Percentiles rank a stretch among this genome's conserved stretches.
Evolutionary conservation across 495 filamentous ascomycete genomes (phyloP).

Genomic region (Neurospora discreta): DNA sequence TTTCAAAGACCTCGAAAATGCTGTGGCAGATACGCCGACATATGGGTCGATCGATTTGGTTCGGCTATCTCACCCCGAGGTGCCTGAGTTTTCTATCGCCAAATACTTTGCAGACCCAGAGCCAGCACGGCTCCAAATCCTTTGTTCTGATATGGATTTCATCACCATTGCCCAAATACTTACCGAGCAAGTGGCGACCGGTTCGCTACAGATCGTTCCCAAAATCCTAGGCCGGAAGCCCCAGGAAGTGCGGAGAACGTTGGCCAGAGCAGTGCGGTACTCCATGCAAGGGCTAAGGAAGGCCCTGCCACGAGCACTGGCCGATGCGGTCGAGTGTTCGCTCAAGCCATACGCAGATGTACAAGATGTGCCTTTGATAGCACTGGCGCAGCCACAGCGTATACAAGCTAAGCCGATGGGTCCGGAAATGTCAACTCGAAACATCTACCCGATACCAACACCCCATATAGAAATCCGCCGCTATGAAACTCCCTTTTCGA

Average conservation of each 20-base stretch:
- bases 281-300: slow-evolving; percentile 29
- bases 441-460: slow-evolving; percentile 39
- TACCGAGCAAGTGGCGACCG: slow-evolving; percentile 46
- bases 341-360: slow-evolving; percentile 39
- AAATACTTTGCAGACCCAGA: slow-evolving; percentile 40
- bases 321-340: slow-evolving; percentile 24
- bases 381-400: slow-evolving; percentile 30
- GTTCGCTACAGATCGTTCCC: slow-evolving; percentile 20
- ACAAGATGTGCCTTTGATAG: slow-evolving; percentile 38
- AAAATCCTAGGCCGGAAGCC: slow-evolving; percentile 3
- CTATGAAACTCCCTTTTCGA: slow-evolving; percentile 59
- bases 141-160: slow-evolving; percentile 36
- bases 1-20: slow-evolving; percentile 35
- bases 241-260: slow-evolving; percentile 20
- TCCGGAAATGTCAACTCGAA: slow-evolving; percentile 24
- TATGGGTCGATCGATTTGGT: slow-evolving; percentile 30
- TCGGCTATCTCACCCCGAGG: slow-evolving; percentile 27
- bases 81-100: slow-evolving; percentile 32
- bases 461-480: slow-evolving; percentile 72
- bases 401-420: slow-evolving; percentile 32
- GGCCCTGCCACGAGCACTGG: slow-evolving; percentile 27
- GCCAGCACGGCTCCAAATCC: slow-evolving; percentile 28
- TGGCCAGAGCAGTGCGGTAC: slow-evolving; percentile 27
- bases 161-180: slow-evolving; percentile 50
- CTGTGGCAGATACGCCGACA: slow-evolving; percentile 18